phyloP scores from a whole-genome alignment of 805 yeast genomes.

The Wickerhamomyces bisporus region DNA sequence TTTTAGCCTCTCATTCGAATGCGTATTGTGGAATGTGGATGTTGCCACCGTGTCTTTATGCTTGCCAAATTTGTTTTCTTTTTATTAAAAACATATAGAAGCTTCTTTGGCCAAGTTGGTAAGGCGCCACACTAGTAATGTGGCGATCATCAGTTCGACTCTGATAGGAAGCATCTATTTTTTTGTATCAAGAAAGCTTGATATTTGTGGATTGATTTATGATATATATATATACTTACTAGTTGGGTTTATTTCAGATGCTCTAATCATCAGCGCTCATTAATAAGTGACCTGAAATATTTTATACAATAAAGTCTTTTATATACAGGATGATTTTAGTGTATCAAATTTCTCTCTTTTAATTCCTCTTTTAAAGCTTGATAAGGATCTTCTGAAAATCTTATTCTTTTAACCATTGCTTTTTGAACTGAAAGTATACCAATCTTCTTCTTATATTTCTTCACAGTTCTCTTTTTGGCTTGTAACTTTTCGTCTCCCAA shows the following conservation, averaged over 20 bases:
- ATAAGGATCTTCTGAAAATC: slow-evolving; percentile 28
- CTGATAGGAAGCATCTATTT: neutral
- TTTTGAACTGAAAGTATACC: slow-evolving; percentile 24
- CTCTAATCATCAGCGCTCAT: too few relatives aligned
- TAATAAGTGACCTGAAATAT: too few relatives aligned
- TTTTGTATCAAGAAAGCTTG: neutral
- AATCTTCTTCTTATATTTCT: slow-evolving; percentile 19
- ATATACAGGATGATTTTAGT: too few relatives aligned
- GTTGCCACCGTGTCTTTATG: too few relatives aligned
- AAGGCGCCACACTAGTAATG: slow-evolving; percentile 78
- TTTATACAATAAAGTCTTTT: too few relatives aligned
- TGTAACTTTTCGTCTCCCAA: neutral
- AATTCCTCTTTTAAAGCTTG: slow-evolving; percentile 27
- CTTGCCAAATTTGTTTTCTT: too few relatives aligned
- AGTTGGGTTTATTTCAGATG: too few relatives aligned
- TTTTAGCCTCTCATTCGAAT: too few relatives aligned
- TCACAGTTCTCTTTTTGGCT: slow-evolving; percentile 5
- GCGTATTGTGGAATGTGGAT: too few relatives aligned
- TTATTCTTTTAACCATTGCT: slow-evolving; percentile 25
- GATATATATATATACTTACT: too few relatives aligned
- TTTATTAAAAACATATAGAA: neutral
- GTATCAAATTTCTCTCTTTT: slow-evolving; percentile 17
- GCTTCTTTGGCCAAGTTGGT: slow-evolving; percentile 61
- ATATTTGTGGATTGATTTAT: neutral
- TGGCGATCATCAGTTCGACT: too few relatives aligned